phyloP scores from a whole-genome alignment of 2,329 filamentous ascomycete species.

The Lecanicillium sp. region DNA sequence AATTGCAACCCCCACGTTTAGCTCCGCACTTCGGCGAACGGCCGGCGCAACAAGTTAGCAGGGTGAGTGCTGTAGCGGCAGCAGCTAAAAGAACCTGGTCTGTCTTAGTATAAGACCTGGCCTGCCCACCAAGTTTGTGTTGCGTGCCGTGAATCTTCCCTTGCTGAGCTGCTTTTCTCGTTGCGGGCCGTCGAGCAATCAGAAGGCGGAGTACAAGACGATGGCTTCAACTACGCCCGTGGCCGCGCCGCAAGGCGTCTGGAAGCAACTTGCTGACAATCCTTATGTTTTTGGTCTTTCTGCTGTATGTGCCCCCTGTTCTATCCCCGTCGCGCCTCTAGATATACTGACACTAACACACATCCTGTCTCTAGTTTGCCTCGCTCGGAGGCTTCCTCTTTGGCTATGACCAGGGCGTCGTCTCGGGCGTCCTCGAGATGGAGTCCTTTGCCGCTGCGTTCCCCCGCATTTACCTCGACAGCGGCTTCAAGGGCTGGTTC shows the following conservation, averaged over 20 bases:
- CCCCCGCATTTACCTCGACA: slow-evolving; percentile 34
- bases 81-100: not conserved
- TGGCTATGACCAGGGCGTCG: slow-evolving; percentile 45
- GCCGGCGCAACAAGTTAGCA: not conserved
- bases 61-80: too few species aligned
- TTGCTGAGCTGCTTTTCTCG: not conserved
- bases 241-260: slow-evolving; percentile 16
- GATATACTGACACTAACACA: not conserved
- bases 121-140: not conserved
- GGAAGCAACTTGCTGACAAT: slow-evolving; percentile 29
- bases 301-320: slow-evolving; percentile 24
- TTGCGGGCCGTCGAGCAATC: not conserved
- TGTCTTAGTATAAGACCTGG: not conserved
- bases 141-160: not conserved
- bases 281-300: slow-evolving; percentile 40
- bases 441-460: slow-evolving; percentile 31
- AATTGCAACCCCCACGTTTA: slow-evolving; percentile 4
- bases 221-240: not conserved
- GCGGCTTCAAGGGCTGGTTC: slow-evolving; percentile 46
- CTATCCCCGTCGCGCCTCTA: not conserved
- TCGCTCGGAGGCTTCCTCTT: slow-evolving; percentile 39
- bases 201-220: too few species aligned
- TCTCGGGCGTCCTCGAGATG: slow-evolving; percentile 42
- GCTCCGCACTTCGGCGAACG: not conserved
- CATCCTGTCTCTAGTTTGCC: slow-evolving; percentile 20